Evolutionary conservation across 169 alveolate genomes (phyloP).

Genomic region (Miamiensis avidus): DNA sequence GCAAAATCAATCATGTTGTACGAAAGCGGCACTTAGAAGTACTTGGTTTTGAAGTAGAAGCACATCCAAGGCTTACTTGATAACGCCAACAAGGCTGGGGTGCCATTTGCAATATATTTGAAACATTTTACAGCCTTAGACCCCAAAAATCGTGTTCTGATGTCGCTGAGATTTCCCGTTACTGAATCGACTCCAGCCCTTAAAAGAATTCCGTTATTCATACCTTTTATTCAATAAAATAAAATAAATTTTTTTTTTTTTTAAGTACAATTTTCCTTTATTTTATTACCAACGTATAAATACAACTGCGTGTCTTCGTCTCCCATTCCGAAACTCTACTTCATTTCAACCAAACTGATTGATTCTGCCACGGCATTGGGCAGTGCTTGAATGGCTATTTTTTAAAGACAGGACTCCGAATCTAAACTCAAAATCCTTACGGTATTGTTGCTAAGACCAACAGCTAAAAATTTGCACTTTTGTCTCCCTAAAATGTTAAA

Average conservation of each 20-base stretch:
- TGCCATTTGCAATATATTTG: conserved; percentile 56
- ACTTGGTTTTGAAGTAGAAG: conserved; percentile 55
- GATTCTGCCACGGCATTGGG: conserved; percentile 77
- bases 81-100: conserved; percentile 69
- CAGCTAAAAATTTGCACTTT: conserved; percentile 94
- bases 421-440: conserved; percentile 93
- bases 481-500: conserved; percentile 90
- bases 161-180: conserved; percentile 96
- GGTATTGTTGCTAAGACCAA: conserved; percentile 94
- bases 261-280: too few relatives aligned
- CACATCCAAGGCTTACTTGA: conserved; percentile 72
- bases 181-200: conserved; percentile 93
- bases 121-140: conserved; percentile 91
- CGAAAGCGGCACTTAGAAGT: conserved; percentile 62
- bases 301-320: conserved; percentile 57
- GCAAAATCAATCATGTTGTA: conserved; percentile 70
- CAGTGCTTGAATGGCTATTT: conserved; percentile 90
- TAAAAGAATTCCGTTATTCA: conserved; percentile 95
- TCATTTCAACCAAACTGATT: conserved; percentile 56
- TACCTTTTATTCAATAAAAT: background rate
- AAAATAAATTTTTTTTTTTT: too few relatives aligned
- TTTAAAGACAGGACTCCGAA: conserved; percentile 90
- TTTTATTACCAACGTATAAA: conserved; percentile 90
- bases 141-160: conserved; percentile 94
- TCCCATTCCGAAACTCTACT: conserved; percentile 10